A percentile compares a stretch with the other conserved stretches of the same genome.
Conservation (phyloP, 1,139 yeast species). For the Yamadazyma epiphylla region DNA sequence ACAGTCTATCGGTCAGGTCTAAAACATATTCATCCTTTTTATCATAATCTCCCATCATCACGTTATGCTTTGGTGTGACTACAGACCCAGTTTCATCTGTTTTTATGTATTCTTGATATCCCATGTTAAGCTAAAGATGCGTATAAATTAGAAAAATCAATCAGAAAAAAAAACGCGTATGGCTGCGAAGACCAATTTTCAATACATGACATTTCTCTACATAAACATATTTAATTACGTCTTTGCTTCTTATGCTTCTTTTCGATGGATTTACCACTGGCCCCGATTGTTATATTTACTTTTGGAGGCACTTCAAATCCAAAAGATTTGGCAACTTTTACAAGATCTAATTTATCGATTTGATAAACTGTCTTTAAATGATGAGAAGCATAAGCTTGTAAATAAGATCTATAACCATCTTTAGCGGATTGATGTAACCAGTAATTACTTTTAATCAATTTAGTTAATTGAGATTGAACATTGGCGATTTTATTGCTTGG, state of each 20-base stretch:
- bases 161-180: too few relatives aligned
- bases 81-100: slow-evolving; percentile 1
- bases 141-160: too few relatives aligned
- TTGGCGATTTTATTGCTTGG: slow-evolving; percentile 92
- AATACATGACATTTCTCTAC: too few relatives aligned
- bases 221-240: too few relatives aligned
- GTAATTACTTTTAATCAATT: slow-evolving; percentile 85
- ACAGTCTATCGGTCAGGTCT: slow-evolving; percentile 38
- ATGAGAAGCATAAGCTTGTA: slow-evolving; percentile 96
- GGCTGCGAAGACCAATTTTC: too few relatives aligned
- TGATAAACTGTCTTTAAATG: slow-evolving; percentile 94
- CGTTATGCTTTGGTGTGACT: neutral
- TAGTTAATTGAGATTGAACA: slow-evolving; percentile 89
- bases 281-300: slow-evolving; percentile 93
- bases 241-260: slow-evolving; percentile 49
- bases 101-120: slow-evolving; percentile 9
- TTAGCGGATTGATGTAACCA: slow-evolving; percentile 94
- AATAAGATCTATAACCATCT: slow-evolving; percentile 93
- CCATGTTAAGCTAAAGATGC: too few relatives aligned
- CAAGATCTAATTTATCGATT: slow-evolving; percentile 89
- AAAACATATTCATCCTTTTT: slow-evolving; percentile 17
- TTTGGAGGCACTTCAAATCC: slow-evolving; percentile 97
- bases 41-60: slow-evolving; percentile 8
- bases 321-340: slow-evolving; percentile 90
- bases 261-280: slow-evolving; percentile 68